These are phyloP conservation scores for Globisporangium viniferum DNA, from an alignment of 352 stramenopile genomes.

Conservation along the genomic window DNA sequence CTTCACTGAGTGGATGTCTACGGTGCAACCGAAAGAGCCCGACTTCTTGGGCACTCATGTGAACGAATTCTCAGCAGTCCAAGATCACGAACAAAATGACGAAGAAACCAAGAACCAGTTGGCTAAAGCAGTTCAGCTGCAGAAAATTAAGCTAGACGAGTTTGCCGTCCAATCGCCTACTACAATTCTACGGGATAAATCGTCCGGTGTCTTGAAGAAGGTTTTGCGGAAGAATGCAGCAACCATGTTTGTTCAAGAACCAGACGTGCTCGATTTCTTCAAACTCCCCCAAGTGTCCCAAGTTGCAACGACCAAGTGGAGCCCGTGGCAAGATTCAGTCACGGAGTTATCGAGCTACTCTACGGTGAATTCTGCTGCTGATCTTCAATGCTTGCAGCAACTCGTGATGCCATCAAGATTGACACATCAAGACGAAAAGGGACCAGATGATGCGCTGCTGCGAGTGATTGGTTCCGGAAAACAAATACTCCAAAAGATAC, in stretches of 20 bases:
- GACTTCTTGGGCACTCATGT: too few species aligned
- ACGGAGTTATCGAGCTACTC: neutral
- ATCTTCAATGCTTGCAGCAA: neutral
- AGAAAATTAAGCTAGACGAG: conserved; percentile 7
- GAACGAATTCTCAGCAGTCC: neutral
- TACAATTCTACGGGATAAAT: neutral
- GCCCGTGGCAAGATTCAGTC: conserved; percentile 2
- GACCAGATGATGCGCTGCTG: conserved; percentile 1
- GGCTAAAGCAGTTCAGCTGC: neutral
- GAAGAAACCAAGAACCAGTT: neutral
- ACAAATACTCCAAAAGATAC: neutral
- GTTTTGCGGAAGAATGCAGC: conserved; percentile 11
- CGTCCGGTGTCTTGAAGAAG: conserved; percentile 2
- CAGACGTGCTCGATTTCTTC: conserved; percentile 3
- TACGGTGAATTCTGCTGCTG: neutral
- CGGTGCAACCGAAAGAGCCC: neutral
- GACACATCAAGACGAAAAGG: neutral
- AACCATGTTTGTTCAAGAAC: conserved; percentile 3
- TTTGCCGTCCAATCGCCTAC: neutral
- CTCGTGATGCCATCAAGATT: conserved; percentile 8
- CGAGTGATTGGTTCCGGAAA: neutral
- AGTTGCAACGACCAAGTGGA: neutral
- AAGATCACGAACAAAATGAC: neutral
- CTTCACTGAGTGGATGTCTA: neutral
- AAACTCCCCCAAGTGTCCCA: conserved; percentile 2